Base-by-base conservation (phyloP, 768 basidiomycete species). In the Fibroporia radiculosa region DNA sequence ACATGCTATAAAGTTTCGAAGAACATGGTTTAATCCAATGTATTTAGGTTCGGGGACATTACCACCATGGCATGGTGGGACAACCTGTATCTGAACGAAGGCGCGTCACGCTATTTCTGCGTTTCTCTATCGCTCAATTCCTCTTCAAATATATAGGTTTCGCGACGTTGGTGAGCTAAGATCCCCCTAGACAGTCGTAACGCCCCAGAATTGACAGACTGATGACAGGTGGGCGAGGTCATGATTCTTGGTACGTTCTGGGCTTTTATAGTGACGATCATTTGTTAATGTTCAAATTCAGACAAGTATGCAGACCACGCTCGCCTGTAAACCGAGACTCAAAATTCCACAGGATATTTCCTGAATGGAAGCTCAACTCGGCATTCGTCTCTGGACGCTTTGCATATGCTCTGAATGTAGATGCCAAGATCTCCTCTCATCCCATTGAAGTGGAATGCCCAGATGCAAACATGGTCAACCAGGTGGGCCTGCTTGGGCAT, bases 61-160 rank as follows among this genome's bases (percentile, higher is more conserved):
- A 84, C 88, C 6, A 96, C 91, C 0, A 93, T 95, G 91, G 79
- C 79, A 55, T 92, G 89, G 88, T 92, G 88, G 87, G 80, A 87
- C 50, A 82, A 86, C 61, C 72, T 91, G 34, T 87, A 86, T 62
- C 64, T 88, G 47, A 89, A 87, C 52, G 86, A 89, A 75, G 83
- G 80, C 78, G 78, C 41, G 29, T 63, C 29, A 22, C 47, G 6
- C 32, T 25, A 49, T 40, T 52, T 42, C 29, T 4, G 18, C 27
- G 20, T 22, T 16, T 37, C 14, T 16, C 3, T 31, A 14, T 36
- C 16, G 19, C 12, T 19, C 12, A 18, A 31, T n/a, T 31, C 29
- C 51, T 39, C 33, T n/a, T 10, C 18, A n/a, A 43, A 48, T 26
- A 25, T 42, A 31, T 40, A 80, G 84, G 89, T n/a, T 90, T 92